These are phyloP conservation scores for Fusarium burgessii DNA, from an alignment of 2,329 filamentous ascomycete species.

Conservation along the genomic window DNA sequence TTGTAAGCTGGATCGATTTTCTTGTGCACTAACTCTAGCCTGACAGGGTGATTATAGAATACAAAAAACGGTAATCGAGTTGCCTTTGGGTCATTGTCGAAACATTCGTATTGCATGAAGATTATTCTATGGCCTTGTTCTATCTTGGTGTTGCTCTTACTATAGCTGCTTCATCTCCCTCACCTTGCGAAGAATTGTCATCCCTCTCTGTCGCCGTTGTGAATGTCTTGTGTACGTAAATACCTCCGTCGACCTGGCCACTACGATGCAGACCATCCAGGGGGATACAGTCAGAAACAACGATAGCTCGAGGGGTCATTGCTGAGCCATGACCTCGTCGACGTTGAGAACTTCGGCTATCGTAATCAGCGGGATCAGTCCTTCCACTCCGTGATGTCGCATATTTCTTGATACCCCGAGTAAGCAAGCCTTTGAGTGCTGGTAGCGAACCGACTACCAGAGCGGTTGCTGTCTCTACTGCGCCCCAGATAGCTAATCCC, in stretches of 20 bases:
- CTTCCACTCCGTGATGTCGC: constrained; percentile 1
- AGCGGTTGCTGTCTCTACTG: constrained; percentile 26
- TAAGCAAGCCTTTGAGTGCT: constrained; percentile 18
- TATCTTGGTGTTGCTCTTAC: not conserved
- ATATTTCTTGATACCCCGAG: constrained; percentile 23
- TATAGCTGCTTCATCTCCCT: constrained; percentile 17
- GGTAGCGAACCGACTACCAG: constrained; percentile 22
- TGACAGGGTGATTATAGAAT: no score
- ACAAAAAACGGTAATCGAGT: no score
- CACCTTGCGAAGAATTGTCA: constrained; percentile 5
- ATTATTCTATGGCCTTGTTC: not conserved
- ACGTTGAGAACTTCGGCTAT: not conserved
- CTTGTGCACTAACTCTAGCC: no score
- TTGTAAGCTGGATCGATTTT: no score
- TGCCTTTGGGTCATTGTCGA: no score
- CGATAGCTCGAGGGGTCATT: not conserved
- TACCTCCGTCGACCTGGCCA: constrained; percentile 4
- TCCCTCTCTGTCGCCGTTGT: not conserved
- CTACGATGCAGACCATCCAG: constrained; percentile 10
- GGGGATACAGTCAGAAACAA: constrained; percentile 13
- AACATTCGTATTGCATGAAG: no score
- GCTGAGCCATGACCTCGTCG: constrained; percentile 12
- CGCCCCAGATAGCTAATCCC: constrained; percentile 25
- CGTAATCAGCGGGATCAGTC: constrained; percentile 11
- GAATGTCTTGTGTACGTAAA: constrained; percentile 31